Evolutionary conservation across 495 filamentous ascomycete species (phyloP).

Genomic region (Evansstolkia leycettana): DNA sequence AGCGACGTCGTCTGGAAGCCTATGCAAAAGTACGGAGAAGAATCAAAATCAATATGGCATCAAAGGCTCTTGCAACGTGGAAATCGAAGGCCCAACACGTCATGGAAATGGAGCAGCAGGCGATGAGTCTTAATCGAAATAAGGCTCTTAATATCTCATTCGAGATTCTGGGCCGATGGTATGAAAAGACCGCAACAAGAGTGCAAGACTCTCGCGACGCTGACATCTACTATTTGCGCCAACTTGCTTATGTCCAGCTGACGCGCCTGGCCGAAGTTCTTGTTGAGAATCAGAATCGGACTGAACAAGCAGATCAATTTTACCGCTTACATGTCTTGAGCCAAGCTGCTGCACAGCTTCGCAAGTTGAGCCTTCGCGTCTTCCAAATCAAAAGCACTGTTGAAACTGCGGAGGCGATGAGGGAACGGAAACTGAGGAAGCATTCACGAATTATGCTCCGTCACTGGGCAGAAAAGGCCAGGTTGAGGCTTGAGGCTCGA

Average conservation of each 20-base stretch:
- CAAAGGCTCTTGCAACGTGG: conserved; percentile 33
- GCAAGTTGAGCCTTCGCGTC: conserved; percentile 38
- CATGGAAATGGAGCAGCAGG: conserved; percentile 31
- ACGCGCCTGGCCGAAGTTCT: conserved; percentile 33
- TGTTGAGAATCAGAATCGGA: conserved; percentile 26
- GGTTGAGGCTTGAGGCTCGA: conserved; percentile 21
- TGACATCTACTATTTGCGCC: conserved; percentile 25
- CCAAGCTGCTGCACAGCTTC: conserved; percentile 29
- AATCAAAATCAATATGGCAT: conserved; percentile 45
- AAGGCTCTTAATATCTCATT: conserved; percentile 23
- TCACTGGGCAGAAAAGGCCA: conserved; percentile 43
- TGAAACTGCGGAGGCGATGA: conserved; percentile 41
- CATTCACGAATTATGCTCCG: conserved; percentile 45
- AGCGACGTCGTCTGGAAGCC: conserved; percentile 43
- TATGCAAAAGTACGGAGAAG: conserved; percentile 46
- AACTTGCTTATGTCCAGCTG: conserved; percentile 33
- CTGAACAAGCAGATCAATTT: conserved; percentile 35
- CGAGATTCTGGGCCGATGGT: conserved; percentile 32
- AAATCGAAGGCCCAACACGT: conserved; percentile 24
- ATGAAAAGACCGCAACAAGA: conserved; percentile 22
- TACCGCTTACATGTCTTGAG: conserved; percentile 35
- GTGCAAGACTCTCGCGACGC: conserved; percentile 29
- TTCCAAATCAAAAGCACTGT: conserved; percentile 35
- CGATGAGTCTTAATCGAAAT: conserved; percentile 25
- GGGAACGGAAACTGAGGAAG: conserved; percentile 42